A percentile compares a stretch with the other conserved stretches of the same genome.
Evolutionary conservation across 106 monocot species (phyloP).

Genomic region (Allium cepa): DNA sequence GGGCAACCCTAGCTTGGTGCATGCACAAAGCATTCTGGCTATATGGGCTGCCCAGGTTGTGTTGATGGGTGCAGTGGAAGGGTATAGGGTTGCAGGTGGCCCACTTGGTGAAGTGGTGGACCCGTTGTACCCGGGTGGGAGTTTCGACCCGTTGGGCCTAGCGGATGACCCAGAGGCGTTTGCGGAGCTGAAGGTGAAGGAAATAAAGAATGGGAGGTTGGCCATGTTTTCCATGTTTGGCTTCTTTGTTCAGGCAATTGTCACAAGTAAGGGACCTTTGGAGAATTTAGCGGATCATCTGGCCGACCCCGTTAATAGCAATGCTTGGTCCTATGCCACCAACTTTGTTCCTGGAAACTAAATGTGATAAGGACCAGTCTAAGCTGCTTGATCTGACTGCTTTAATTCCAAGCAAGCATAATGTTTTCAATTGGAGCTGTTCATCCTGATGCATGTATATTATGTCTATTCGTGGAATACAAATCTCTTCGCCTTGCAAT

Average conservation of each 20-base stretch:
- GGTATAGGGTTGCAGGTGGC: conserved; percentile 31
- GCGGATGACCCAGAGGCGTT: conserved; percentile 64
- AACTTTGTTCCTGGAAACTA: conserved; percentile 32
- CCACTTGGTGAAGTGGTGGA: conserved; percentile 36
- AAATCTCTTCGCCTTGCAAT: too few species aligned
- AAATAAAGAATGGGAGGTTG: conserved; percentile 50
- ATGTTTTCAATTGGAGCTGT: too few species aligned
- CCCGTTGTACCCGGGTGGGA: conserved; percentile 49
- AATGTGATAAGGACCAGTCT: not conserved
- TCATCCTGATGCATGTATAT: too few species aligned
- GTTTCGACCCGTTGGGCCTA: conserved; percentile 43
- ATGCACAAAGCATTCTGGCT: conserved; percentile 29
- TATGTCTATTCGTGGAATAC: too few species aligned
- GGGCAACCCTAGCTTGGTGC: conserved; percentile 25
- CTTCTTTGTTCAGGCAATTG: conserved; percentile 34
- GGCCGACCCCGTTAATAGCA: conserved; percentile 27
- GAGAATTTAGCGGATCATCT: conserved; percentile 29
- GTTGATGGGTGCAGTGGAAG: conserved; percentile 28
- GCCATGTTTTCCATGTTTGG: conserved; percentile 65
- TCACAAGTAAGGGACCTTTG: conserved; percentile 22
- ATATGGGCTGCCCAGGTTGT: conserved; percentile 31
- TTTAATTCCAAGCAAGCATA: too few species aligned
- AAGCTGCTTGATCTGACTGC: too few species aligned
- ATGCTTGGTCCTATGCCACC: conserved; percentile 28
- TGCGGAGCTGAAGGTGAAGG: conserved; percentile 63